Conservation (phyloP, 169 alveolate genomes). For the Babesia divergens region DNA sequence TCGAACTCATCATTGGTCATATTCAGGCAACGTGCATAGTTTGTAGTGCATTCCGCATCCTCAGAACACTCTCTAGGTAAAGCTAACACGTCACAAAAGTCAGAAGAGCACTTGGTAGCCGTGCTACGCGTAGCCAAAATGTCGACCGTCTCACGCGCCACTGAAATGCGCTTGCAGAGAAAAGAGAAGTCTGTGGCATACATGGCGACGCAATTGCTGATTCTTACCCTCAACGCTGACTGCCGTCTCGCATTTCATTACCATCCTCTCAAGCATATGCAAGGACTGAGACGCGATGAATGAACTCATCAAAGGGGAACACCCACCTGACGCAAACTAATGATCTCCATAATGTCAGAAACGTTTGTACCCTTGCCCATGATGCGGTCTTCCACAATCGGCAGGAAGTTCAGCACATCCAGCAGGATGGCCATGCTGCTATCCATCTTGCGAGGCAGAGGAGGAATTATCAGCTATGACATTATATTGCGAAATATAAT, state of each 20-base stretch:
- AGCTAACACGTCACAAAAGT: slow-evolving; percentile 18
- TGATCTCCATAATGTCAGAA: slow-evolving; percentile 36
- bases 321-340: slow-evolving; percentile 27
- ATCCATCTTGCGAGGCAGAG: slow-evolving; percentile 32
- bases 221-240: slow-evolving; percentile 38
- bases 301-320: neutral
- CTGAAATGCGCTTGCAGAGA: slow-evolving; percentile 30
- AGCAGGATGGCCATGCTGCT: slow-evolving; percentile 39
- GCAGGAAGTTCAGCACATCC: slow-evolving; percentile 44
- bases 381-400: slow-evolving; percentile 45
- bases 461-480: too few species aligned
- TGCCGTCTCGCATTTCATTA: slow-evolving; percentile 29
- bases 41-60: neutral
- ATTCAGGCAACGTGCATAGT: slow-evolving; percentile 23
- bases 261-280: slow-evolving; percentile 46
- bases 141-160: slow-evolving; percentile 59
- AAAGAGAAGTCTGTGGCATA: neutral
- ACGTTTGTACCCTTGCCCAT: slow-evolving; percentile 18
- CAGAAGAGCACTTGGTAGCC: neutral
- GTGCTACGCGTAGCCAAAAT: neutral
- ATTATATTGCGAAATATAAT: too few species aligned
- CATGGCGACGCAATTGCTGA: neutral
- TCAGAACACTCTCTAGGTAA: neutral
- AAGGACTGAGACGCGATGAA: slow-evolving; percentile 15
- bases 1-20: slow-evolving; percentile 63